Evolutionary conservation across 768 basidiomycete species (phyloP).

Genomic region (Pisolithus sp.): DNA sequence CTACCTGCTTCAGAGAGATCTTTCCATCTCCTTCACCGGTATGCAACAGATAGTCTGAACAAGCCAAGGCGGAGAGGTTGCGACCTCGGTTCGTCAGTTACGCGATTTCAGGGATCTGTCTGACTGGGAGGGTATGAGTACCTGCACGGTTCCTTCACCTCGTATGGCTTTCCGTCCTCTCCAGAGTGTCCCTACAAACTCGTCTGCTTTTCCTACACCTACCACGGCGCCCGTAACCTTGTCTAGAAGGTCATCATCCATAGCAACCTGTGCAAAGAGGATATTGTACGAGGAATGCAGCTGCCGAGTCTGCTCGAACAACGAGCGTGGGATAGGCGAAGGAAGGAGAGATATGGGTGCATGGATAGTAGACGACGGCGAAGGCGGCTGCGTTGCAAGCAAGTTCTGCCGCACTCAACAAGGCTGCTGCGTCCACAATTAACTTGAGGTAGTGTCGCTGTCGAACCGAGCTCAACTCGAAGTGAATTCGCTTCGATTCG

Average conservation of each 20-base stretch:
- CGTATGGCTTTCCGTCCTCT: conserved; percentile 73
- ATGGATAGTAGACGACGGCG: conserved; percentile 73
- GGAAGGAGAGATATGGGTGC: conserved; percentile 89
- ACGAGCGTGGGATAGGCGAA: conserved; percentile 68
- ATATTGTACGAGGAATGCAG: conserved; percentile 79
- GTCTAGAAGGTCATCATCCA: conserved; percentile 77
- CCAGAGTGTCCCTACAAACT: conserved; percentile 85
- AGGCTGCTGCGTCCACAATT: no score
- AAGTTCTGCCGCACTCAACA: no score
- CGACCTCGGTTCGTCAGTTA: conserved; percentile 3
- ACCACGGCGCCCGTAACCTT: conserved; percentile 70
- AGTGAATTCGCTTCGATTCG: no score
- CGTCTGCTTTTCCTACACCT: conserved; percentile 78
- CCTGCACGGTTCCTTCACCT: conserved; percentile 56
- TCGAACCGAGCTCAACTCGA: no score
- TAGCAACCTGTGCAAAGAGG: conserved; percentile 78
- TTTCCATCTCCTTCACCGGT: conserved; percentile 28
- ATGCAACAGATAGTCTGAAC: conserved; percentile 93
- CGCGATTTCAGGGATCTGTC: background rate
- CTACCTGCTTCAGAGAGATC: conserved; percentile 79
- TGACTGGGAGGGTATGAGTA: conserved; percentile 15
- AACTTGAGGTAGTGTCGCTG: no score
- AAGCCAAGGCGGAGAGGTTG: conserved; percentile 84
- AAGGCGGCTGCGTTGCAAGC: conserved; percentile 35
- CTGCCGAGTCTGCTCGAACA: conserved; percentile 58